Base-by-base conservation (phyloP, 2,329 filamentous ascomycete genomes). In the Cryphonectria parasitica region DNA sequence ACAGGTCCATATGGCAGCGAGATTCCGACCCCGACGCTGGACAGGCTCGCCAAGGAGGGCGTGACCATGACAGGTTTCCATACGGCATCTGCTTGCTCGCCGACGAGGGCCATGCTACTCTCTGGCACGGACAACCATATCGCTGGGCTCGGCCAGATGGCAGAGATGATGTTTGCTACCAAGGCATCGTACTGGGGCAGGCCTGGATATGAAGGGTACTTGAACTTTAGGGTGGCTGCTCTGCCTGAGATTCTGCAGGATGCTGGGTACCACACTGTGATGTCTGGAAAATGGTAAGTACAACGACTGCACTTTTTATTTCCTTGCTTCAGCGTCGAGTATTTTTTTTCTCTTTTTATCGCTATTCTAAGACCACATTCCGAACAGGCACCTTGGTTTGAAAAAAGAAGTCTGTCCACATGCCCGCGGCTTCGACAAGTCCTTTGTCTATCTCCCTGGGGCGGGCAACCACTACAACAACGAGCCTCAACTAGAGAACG, bases 1-100 rank as follows among this genome's bases (percentile, higher is more conserved):
- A 71, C 71, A 19, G 73, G 74, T n/a, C 73, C 71, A 34, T 89
- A 87, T 73, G 87, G 87, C 64, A 83, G 84, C 72, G 86, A 89
- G 77, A 89, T 89, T 73, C 80, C 80, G 19, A 89, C 87, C 0
- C 87, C 87, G 4, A 85, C 86, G 73, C 80, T 89, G 31, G 86
- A 89, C 78, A 82, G 82, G 19, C 77, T 87, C 2, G 83, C 84
- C 0, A 75, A 81, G 56, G 77, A 82, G 54, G 83, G 87, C 13
- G 75, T 89, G 17, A 83, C 86, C 1, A 85, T 89, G 71, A 89
- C 86, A 0, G 85, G 88, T 70, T 89, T 88, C 75, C 87, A 89
- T 73, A 85, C 86, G 0, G 87, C 87, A 0, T 84, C 87, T 25
- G 86, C 87, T 70, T 89, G 87, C 76, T 88, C 86, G 67, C 88